Evolutionary conservation across 169 alveolate species (phyloP).

Genomic region (Plasmodium inui): DNA sequence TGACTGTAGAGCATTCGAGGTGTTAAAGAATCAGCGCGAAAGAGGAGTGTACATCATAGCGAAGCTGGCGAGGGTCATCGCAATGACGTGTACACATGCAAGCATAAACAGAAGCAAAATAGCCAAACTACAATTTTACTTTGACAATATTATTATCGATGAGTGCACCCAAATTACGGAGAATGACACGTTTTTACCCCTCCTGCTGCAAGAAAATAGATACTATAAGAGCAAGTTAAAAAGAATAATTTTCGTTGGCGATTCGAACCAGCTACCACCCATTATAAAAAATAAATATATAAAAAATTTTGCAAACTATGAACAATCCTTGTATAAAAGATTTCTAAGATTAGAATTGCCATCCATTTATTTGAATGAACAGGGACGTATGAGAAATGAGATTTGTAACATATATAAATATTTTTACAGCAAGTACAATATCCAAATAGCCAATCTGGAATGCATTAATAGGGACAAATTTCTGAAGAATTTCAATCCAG

Average conservation of each 20-base stretch:
- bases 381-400: conserved; percentile 93
- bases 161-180: conserved; percentile 93
- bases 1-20: conserved; percentile 93
- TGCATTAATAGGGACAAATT: conserved; percentile 50
- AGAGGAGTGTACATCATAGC: conserved; percentile 93
- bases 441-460: conserved; percentile 49
- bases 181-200: conserved; percentile 93
- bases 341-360: conserved; percentile 90
- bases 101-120: conserved; percentile 91
- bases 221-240: conserved; percentile 83
- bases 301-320: conserved; percentile 86
- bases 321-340: conserved; percentile 89
- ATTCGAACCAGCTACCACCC: conserved; percentile 95
- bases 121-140: conserved; percentile 83
- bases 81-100: conserved; percentile 97
- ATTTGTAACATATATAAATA: conserved; percentile 91
- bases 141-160: conserved; percentile 90
- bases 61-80: conserved; percentile 92
- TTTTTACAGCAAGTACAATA: conserved; percentile 83
- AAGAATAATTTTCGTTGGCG: conserved; percentile 94
- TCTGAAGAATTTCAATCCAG: conserved; percentile 59
- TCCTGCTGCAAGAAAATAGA: conserved; percentile 88
- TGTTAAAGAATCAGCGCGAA: conserved; percentile 91
- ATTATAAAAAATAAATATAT: conserved; percentile 89
- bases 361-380: conserved; percentile 85